Base-by-base conservation (phyloP, 1,139 yeast genomes). In the Taiozyma sp. region DNA sequence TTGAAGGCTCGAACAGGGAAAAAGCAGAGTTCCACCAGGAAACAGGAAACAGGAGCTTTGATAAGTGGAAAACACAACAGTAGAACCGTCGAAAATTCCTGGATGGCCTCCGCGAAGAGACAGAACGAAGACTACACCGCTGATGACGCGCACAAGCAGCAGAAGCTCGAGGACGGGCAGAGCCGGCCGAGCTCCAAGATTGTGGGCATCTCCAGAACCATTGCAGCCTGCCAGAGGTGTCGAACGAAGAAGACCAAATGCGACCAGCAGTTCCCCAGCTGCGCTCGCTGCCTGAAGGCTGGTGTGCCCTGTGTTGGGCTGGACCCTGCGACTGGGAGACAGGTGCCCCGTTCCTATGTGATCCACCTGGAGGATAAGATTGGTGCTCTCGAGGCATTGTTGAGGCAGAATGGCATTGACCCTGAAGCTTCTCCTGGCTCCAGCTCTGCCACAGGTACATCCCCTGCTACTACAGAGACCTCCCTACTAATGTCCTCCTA, bases 281-380 rank as follows among this genome's bases (percentile, higher is more conserved):
- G 97, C 65, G 71, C 81, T 14, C 78, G 80, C 44, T 90, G 97
- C 68, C 75, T 73, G 29, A 83, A 81, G 59, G 84, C 87, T 19
- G 80, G 81, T 7, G 84, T 73, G 4, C 87, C 86, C 19, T 90
- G 97, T 68, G 83, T 89, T 23, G 91, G 96, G 0, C 68, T 88
- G 13, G 97, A 91, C 65, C 90, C 96, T 0, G 90, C 90, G 4
- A 87, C 96, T 0, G 96, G 96, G 0, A 72, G 96, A 52, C 91
- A 87, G 57, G 81, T 90, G 1, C 96, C 97, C 0, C 71, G 97
- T 46, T 83, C 91, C 12, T 90, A 91, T 63, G 81, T 89, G 8
- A 78, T 82, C 16, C 86, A 84, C 60, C 69, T 91, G 51, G 97
- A 91, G 64, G 83, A 81, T 51, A 72, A 83, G 43, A 73, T 90